Percentiles rank a stretch among this genome's conserved stretches.
These are phyloP conservation scores for Luffa aegyptiaca DNA, from an alignment of 306 rosid genomes.

Conservation along the genomic window DNA sequence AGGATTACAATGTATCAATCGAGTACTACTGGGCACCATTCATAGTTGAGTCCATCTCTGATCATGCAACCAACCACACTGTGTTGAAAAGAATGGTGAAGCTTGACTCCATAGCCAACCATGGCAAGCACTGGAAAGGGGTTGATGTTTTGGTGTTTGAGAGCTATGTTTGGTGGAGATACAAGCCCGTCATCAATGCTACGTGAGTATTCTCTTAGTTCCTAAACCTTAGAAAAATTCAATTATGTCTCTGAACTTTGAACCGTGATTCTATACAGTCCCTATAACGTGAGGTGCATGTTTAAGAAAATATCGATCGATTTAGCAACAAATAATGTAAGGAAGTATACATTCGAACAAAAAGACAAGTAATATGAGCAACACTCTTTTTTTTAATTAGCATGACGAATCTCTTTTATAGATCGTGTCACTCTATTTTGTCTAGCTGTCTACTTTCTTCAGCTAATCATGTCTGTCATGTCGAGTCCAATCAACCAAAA, in stretches of 20 bases:
- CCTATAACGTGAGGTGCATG: background rate
- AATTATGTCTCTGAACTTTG: background rate
- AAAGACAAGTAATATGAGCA: too few relatives aligned
- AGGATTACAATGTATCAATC: slow-evolving; percentile 75
- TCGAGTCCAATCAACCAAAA: too few relatives aligned
- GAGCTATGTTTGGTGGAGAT: slow-evolving; percentile 95
- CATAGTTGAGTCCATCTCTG: slow-evolving; percentile 80
- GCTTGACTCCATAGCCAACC: slow-evolving; percentile 64
- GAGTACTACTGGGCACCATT: slow-evolving; percentile 96
- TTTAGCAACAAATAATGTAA: too few relatives aligned
- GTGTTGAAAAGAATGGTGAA: slow-evolving; percentile 60
- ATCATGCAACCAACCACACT: slow-evolving; percentile 80
- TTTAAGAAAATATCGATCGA: background rate
- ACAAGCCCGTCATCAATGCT: slow-evolving; percentile 64
- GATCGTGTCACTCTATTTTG: too few relatives aligned
- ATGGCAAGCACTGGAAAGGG: slow-evolving; percentile 77
- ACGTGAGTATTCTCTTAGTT: slow-evolving; percentile 33
- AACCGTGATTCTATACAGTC: background rate
- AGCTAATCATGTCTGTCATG: too few relatives aligned
- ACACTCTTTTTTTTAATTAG: too few relatives aligned
- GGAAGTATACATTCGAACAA: too few relatives aligned
- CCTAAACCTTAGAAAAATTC: background rate
- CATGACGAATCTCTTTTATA: too few relatives aligned
- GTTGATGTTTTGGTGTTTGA: slow-evolving; percentile 80
- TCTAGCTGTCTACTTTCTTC: too few relatives aligned